Evolutionary conservation across 202 grass and related monocot genomes (phyloP).

Genomic region (Carex sylvatica): DNA sequence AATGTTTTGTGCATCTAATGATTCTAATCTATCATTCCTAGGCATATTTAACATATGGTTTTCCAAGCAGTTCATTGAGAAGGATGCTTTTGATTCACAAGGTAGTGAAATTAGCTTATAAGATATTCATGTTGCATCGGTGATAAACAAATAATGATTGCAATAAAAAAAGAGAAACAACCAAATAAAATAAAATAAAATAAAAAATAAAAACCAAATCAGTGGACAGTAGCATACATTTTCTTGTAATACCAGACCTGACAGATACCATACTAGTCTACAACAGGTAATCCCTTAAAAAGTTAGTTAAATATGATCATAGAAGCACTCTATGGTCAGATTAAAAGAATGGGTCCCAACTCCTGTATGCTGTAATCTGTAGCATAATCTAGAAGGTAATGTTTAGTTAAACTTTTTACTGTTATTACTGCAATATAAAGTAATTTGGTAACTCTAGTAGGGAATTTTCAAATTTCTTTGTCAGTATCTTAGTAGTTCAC

Average conservation of each 20-base stretch:
- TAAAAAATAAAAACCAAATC: background rate
- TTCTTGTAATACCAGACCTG: background rate
- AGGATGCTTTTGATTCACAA: slow-evolving; percentile 84
- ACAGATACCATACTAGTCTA: background rate
- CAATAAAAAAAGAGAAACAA: background rate
- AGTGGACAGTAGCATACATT: background rate
- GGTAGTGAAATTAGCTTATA: slow-evolving; percentile 34
- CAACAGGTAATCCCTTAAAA: background rate
- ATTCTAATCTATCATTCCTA: slow-evolving; percentile 29
- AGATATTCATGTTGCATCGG: background rate
- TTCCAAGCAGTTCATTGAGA: slow-evolving; percentile 74
- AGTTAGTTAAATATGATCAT: background rate
- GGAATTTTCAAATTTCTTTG: background rate
- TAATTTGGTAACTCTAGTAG: background rate
- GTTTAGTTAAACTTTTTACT: slow-evolving; percentile 7
- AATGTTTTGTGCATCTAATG: slow-evolving; percentile 4
- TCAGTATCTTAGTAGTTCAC: background rate
- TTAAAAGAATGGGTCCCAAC: background rate
- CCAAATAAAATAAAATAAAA: background rate
- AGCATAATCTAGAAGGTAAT: background rate
- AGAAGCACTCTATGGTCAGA: background rate
- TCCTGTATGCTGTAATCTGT: background rate
- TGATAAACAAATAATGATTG: background rate
- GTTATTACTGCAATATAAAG: background rate
- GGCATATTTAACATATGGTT: slow-evolving; percentile 77